Percentiles rank a stretch among this genome's conserved stretches.
Evolutionary conservation across 1,284 basidiomycete genomes (phyloP).

Genomic region (Tilletia caries): DNA sequence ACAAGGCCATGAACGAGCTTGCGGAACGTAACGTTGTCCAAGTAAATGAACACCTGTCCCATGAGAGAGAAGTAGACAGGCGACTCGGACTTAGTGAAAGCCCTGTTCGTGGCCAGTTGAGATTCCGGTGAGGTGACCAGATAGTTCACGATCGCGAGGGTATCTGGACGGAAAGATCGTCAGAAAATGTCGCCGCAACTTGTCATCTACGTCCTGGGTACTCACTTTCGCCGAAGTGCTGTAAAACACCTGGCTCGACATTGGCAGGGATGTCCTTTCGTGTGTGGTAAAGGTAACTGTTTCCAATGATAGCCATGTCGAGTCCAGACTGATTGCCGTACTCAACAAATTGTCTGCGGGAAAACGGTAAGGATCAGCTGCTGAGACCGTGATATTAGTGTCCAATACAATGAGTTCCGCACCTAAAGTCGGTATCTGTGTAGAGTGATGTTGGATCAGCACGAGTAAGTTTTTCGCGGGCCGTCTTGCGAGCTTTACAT

Average conservation of each 20-base stretch:
- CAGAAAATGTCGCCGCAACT: not conserved
- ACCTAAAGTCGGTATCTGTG: not conserved
- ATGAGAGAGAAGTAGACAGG: constrained; percentile 64
- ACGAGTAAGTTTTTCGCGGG: not conserved
- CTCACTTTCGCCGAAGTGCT: constrained; percentile 86
- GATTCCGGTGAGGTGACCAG: constrained; percentile 61
- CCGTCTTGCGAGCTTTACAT: not conserved
- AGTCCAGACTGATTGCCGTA: constrained; percentile 64
- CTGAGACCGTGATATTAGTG: constrained; percentile 31
- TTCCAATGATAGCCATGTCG: constrained; percentile 88
- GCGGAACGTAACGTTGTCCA: constrained; percentile 56
- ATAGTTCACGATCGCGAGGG: constrained; percentile 74
- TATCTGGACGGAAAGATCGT: constrained; percentile 32
- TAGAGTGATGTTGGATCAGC: not conserved
- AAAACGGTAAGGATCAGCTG: not conserved
- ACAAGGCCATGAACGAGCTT: constrained; percentile 45
- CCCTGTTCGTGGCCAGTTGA: constrained; percentile 32
- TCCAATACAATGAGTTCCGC: constrained; percentile 23
- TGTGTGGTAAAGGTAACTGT: constrained; percentile 90
- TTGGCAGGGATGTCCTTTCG: constrained; percentile 78
- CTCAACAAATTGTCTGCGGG: constrained; percentile 73
- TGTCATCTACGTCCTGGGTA: not conserved
- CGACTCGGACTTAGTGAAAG: constrained; percentile 58
- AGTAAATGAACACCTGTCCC: constrained; percentile 56
- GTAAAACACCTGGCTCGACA: constrained; percentile 69